phyloP scores from a whole-genome alignment of 83 land plant genomes.

The Isoetes engelmannii region DNA sequence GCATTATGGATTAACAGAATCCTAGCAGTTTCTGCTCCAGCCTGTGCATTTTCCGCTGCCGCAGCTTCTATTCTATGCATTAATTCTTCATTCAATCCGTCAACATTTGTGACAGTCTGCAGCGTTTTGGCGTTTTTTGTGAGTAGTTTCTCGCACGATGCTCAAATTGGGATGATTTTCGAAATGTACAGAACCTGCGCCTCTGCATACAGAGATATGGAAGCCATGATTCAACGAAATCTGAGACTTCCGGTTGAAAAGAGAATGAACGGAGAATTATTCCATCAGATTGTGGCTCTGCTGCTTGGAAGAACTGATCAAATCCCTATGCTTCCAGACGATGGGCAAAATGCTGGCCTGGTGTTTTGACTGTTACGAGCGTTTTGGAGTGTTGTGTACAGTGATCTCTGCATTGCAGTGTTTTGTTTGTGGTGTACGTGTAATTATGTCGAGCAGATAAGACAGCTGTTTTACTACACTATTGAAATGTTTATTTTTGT shows the following conservation, averaged over 20 bases:
- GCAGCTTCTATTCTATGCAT: constrained; percentile 1
- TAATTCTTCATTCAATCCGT: background rate
- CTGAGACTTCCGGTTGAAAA: constrained; percentile 15
- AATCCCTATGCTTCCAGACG: background rate
- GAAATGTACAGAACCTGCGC: constrained; percentile 34
- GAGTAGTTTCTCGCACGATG: constrained; percentile 17
- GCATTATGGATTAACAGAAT: constrained; percentile 9
- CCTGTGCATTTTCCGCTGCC: constrained; percentile 7
- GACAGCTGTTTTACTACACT: too few species aligned
- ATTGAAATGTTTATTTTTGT: too few species aligned
- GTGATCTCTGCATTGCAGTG: too few species aligned
- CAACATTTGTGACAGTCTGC: constrained; percentile 4
- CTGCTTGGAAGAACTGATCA: constrained; percentile 19
- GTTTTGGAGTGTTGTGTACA: too few species aligned
- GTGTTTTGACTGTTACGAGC: background rate
- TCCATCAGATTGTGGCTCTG: constrained; percentile 19
- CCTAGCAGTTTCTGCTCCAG: constrained; percentile 22
- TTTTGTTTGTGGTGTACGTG: too few species aligned
- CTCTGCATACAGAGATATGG: constrained; percentile 19
- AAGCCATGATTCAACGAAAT: constrained; percentile 17
- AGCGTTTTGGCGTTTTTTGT: constrained; percentile 18
- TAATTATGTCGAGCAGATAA: too few species aligned
- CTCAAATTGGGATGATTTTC: constrained; percentile 26
- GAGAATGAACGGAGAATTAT: constrained; percentile 25
- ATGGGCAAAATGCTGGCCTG: background rate